Evolutionary conservation across 495 filamentous ascomycete genomes (phyloP).

Genomic region (Pyrenula aspistea): DNA sequence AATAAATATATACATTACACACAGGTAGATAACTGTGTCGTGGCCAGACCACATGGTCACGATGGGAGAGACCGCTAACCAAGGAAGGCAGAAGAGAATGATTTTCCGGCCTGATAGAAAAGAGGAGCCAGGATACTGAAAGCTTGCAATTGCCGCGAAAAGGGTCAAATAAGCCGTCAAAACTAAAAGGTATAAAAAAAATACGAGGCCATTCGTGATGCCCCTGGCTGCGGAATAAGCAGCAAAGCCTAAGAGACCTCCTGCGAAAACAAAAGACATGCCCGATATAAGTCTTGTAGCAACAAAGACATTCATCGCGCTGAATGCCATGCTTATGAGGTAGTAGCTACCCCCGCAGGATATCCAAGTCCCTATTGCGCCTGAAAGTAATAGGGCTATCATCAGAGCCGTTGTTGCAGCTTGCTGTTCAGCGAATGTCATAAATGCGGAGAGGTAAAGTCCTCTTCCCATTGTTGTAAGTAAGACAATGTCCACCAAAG

Average conservation of each 20-base stretch:
- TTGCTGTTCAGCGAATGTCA: constrained; percentile 33
- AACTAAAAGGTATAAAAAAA: constrained; percentile 35
- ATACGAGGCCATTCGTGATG: constrained; percentile 30
- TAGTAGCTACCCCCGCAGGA: constrained; percentile 47
- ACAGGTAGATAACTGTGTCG: constrained; percentile 35
- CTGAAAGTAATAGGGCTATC: constrained; percentile 42
- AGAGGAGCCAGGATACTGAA: constrained; percentile 39
- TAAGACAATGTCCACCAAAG: constrained; percentile 46
- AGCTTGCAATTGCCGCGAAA: constrained; percentile 40
- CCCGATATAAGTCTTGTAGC: constrained; percentile 46
- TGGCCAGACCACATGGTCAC: constrained; percentile 33
- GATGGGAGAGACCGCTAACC: constrained; percentile 33
- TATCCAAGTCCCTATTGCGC: constrained; percentile 49
- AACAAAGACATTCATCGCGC: constrained; percentile 49
- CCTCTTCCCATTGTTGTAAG: constrained; percentile 45
- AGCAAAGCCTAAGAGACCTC: constrained; percentile 37
- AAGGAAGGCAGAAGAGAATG: constrained; percentile 30
- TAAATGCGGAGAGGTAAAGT: constrained; percentile 42
- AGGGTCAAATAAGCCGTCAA: constrained; percentile 38
- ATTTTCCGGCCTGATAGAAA: constrained; percentile 39
- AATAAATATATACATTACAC: constrained; percentile 33
- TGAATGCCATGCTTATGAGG: constrained; percentile 46
- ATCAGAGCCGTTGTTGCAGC: constrained; percentile 46
- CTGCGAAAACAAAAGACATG: constrained; percentile 37
- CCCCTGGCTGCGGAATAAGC: constrained; percentile 26